Conservation (phyloP, 2,329 filamentous ascomycete species). For the Pestalotiopsis sp. region DNA sequence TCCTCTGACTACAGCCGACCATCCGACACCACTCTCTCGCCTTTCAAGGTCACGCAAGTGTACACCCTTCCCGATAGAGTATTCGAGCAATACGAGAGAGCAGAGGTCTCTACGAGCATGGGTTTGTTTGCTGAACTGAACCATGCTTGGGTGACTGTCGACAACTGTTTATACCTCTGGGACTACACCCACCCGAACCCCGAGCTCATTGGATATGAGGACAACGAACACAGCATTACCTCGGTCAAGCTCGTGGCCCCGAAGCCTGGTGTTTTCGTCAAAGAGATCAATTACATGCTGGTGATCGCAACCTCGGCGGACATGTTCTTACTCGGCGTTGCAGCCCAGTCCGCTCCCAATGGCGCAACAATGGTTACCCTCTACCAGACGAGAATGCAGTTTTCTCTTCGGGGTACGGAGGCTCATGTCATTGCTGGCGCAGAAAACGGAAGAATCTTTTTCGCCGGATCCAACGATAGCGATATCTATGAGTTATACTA, state of each 20-base stretch:
- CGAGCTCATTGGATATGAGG: conserved; percentile 89
- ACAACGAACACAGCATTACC: conserved; percentile 84
- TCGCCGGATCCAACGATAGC: conserved; percentile 77
- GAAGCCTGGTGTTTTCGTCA: conserved; percentile 84
- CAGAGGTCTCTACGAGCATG: conserved; percentile 89
- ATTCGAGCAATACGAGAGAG: conserved; percentile 88
- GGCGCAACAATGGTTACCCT: conserved; percentile 76
- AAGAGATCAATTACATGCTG: conserved; percentile 82
- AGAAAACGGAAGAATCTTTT: conserved; percentile 89
- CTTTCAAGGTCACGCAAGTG: conserved; percentile 84
- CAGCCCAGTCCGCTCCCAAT: conserved; percentile 65
- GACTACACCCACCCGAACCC: conserved; percentile 94
- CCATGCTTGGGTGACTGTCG: conserved; percentile 93
- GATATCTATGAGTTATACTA: conserved; percentile 95
- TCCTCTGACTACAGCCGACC: conserved; percentile 91
- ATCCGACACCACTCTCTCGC: conserved; percentile 73
- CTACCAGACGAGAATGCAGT: conserved; percentile 86
- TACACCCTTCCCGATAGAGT: conserved; percentile 91
- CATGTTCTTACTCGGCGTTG: conserved; percentile 85
- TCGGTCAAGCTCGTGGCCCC: conserved; percentile 88
- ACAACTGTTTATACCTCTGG: conserved; percentile 96
- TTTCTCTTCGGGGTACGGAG: conserved; percentile 74
- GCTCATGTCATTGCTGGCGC: conserved; percentile 81
- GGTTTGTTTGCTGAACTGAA: conserved; percentile 93
- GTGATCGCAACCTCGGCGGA: conserved; percentile 87